phyloP scores from a whole-genome alignment of 352 stramenopile species.

The Phytopythium vexans region DNA sequence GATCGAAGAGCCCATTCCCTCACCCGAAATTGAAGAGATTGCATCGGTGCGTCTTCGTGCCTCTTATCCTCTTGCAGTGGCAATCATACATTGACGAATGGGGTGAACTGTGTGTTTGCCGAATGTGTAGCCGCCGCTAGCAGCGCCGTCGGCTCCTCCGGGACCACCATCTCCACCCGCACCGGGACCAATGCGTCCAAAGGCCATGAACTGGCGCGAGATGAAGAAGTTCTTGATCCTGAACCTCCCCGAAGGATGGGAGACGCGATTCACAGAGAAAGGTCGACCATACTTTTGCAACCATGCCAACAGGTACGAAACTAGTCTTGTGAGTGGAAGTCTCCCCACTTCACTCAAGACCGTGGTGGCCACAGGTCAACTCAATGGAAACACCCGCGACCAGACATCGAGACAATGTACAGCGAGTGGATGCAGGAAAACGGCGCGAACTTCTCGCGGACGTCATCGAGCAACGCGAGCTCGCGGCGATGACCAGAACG shows the following conservation, averaged over 20 bases:
- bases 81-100: too few species aligned
- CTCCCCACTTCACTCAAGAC: too few species aligned
- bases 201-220: conserved; percentile 70
- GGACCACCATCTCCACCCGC: conserved; percentile 14
- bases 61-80: background rate
- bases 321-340: too few species aligned
- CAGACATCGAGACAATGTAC: conserved; percentile 74
- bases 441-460: conserved; percentile 39
- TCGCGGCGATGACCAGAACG: conserved; percentile 1
- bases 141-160: background rate
- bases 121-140: conserved; percentile 14
- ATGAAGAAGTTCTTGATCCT: conserved; percentile 70
- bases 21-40: background rate
- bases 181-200: conserved; percentile 25
- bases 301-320: conserved; percentile 53
- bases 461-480: conserved; percentile 6
- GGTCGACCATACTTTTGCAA: conserved; percentile 84
- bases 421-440: conserved; percentile 78
- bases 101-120: background rate
- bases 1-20: background rate
- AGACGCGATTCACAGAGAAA: conserved; percentile 78
- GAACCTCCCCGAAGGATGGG: conserved; percentile 76
- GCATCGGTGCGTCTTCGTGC: conserved; percentile 3
- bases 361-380: conserved; percentile 44
- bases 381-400: conserved; percentile 79